Conservation (phyloP, 192 early-diverging fungal species). For the Umbelopsis vinacea region DNA sequence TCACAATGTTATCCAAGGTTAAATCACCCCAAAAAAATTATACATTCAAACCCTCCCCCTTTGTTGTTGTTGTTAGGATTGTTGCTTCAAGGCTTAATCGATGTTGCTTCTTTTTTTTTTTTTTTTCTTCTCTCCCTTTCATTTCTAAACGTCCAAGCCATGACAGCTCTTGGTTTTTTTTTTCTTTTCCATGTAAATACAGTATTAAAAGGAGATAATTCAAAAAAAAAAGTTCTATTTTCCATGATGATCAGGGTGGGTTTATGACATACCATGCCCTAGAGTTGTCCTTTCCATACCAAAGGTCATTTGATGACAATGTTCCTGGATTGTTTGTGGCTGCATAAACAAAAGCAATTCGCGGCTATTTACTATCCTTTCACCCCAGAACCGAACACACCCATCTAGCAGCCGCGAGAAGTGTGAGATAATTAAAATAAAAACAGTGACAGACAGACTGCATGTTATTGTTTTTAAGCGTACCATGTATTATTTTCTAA, state of each 20-base stretch:
- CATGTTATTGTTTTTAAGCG: neutral
- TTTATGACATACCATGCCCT: no score
- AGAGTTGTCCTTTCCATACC: neutral
- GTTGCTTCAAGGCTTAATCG: no score
- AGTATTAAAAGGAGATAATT: neutral
- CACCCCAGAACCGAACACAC: no score
- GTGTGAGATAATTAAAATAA: no score
- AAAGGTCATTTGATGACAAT: neutral
- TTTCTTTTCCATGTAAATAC: neutral
- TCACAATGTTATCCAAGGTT: neutral
- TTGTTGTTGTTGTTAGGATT: no score
- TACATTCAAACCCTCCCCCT: neutral
- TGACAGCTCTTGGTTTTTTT: neutral
- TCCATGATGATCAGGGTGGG: no score
- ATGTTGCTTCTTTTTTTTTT: neutral
- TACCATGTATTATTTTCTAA: neutral
- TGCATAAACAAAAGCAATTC: neutral
- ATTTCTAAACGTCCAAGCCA: neutral
- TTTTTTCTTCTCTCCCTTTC: neutral
- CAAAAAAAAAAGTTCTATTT: neutral
- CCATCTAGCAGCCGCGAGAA: no score
- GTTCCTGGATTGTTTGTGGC: conserved; percentile 6
- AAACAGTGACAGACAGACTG: neutral
- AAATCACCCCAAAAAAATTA: neutral
- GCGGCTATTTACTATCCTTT: neutral